Evolutionary conservation across 345 rosid species (phyloP).

Genomic region (Garcia nutans): DNA sequence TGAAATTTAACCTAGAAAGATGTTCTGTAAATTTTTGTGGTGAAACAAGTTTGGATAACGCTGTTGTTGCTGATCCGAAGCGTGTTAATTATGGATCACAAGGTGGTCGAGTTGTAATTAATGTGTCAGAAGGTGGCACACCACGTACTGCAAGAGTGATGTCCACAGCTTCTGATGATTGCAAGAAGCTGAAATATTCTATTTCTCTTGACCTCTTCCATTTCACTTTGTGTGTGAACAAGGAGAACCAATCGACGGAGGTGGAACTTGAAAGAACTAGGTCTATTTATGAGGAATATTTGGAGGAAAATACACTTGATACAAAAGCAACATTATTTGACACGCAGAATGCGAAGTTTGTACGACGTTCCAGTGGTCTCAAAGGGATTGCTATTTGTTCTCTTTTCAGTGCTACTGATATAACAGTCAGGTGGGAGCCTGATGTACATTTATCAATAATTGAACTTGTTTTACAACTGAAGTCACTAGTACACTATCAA

Average conservation of each 20-base stretch:
- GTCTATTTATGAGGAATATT: conserved; percentile 71
- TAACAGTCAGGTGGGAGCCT: conserved; percentile 89
- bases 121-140: conserved; percentile 70
- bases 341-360: conserved; percentile 83
- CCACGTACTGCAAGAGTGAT: conserved; percentile 67
- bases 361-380: conserved; percentile 82
- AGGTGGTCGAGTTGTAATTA: conserved; percentile 75
- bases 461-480: conserved; percentile 72
- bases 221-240: conserved; percentile 66
- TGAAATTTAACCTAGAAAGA: conserved; percentile 77
- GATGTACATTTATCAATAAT: conserved; percentile 74
- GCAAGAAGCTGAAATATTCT: conserved; percentile 62
- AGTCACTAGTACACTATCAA: conserved; percentile 54
- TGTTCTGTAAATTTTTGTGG: conserved; percentile 71
- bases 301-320: conserved; percentile 55
- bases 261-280: conserved; percentile 87
- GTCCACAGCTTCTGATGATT: conserved; percentile 52
- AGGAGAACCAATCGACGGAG: conserved; percentile 84
- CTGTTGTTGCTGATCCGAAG: conserved; percentile 78
- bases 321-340: conserved; percentile 65
- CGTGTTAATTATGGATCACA: conserved; percentile 98
- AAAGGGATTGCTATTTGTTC: conserved; percentile 87
- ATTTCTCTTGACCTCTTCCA: conserved; percentile 76
- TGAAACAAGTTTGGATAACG: conserved; percentile 63
- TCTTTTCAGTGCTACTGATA: conserved; percentile 90